Evolutionary conservation across 305 asterid genomes (phyloP), one percentile per base, ranked within the genome.

Genomic region (Stenogyne calaminthoides): DNA sequence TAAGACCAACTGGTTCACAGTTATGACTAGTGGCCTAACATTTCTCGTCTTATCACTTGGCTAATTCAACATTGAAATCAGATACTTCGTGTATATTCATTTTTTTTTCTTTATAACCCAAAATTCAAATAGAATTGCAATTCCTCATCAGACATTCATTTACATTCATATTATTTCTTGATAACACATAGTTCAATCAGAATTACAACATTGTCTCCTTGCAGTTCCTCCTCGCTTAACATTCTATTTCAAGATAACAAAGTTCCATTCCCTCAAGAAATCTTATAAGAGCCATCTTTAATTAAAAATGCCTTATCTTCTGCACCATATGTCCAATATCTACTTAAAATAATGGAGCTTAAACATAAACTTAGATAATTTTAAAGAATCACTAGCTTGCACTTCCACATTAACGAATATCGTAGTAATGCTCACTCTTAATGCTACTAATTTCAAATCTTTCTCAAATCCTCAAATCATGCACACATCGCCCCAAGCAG

Each of bases 401-500:
- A 52, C 64, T 54, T 69, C 32, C 14, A 46, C 4, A 66, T 3
- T 36, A 39, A 55, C 40, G 15, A 69, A 37, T 22, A 18, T 14
- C 32, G 37, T 4, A 40, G 56, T 6, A 19, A 20, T 51, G 37
- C 39, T 37, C 40, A 52, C n/a, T 7, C 40, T 20, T 19, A 12
- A 14, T 5, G 32, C 32, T 7, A 52, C n/a, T n/a, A n/a, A n/a
- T n/a, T n/a, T n/a, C n/a, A n/a, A n/a, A 32, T 10, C 0, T 11
- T 52, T 19, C 22, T 52, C 54, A 14, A 34, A 54, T 57, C 37
- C n/a, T n/a, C n/a, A n/a, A 34, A 54, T 57, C 37, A 57, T 0
- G 14, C 59, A 57, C 57, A 19, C 58, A 69, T 62, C 12, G 44
- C 49, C 65, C 27, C 57, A 37, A 56, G 9, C 51, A 56, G 66